Evolutionary conservation across 2,329 filamentous ascomycete genomes (phyloP), one percentile per base, ranked within the genome.

Genomic region (Aspergillus alliaceus): DNA sequence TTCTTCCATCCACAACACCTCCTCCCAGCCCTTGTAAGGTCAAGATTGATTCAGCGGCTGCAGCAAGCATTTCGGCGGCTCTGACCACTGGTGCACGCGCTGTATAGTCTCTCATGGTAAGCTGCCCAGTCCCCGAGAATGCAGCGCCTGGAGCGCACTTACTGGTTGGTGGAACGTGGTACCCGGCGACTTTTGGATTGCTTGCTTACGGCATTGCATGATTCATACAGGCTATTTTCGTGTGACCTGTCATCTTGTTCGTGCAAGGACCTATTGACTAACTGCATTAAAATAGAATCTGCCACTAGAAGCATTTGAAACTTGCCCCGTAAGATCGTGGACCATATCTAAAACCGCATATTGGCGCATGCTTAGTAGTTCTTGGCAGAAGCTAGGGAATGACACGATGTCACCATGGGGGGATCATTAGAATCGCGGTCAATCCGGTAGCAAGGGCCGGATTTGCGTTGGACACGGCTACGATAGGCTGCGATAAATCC

Each of bases 11-110:
- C 4, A 22, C 25, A 18, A 22, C 18, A 15, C 48, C 56, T n/a
- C 58, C 56, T 11, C 44, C 53, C 34, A 46, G 44, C 32, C 56
- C 59, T 14, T 61, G 51, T 51, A 50, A 56, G n/a, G 51, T 29
- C 14, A 55, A 47, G 9, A 31, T 54, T 7, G 40, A 53, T 12
- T 7, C 48, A 25, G 24, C 53, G 6, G 50, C 50, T 24, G 56
- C 53, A 9, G 51, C 49, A 6, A 54, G 39, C 22, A 52, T 59
- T 8, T 35, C 29, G 14, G 50, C 56, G 6, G 35, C 20, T 8
- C 35, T 53, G 14, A 60, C 50, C 9, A 37, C 35, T 8, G 24
- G 2, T 11, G 42, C 48, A 7, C 56, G 53, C 44, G 7, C 8
- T 15, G n/a, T n/a, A 4, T 15, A 27, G n/a, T 6, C 14, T 8